These are phyloP conservation scores for Saxophila tyrrhenica DNA, from an alignment of 495 filamentous ascomycete genomes.

Conservation along the genomic window DNA sequence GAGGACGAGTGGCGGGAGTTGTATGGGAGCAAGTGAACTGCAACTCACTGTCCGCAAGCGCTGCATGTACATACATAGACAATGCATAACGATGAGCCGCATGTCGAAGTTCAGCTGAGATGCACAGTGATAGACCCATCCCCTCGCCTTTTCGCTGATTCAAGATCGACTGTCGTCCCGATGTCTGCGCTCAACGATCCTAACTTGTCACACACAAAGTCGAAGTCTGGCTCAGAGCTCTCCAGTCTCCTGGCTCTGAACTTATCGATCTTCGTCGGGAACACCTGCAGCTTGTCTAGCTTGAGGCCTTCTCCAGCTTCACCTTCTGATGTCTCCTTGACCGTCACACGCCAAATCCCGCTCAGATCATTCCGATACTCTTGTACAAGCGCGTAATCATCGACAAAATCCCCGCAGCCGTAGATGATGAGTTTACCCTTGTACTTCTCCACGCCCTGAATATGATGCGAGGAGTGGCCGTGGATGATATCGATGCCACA, in stretches of 20 bases:
- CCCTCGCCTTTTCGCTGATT: not conserved
- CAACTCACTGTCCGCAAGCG: not conserved
- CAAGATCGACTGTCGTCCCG: not conserved
- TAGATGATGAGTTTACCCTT: conserved; percentile 33
- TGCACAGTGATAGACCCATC: too few relatives aligned
- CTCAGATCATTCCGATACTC: conserved; percentile 34
- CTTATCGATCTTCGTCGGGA: conserved; percentile 14
- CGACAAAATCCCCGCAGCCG: conserved; percentile 37
- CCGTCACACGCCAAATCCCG: conserved; percentile 31
- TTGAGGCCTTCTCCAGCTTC: conserved; percentile 2
- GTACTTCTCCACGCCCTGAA: conserved; percentile 35
- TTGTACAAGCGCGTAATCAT: conserved; percentile 32
- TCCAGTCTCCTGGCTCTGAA: conserved; percentile 11
- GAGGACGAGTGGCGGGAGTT: conserved; percentile 33
- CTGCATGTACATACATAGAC: not conserved
- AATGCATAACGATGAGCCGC: not conserved
- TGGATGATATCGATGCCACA: conserved; percentile 37
- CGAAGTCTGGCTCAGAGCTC: conserved; percentile 7
- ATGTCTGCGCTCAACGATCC: conserved; percentile 4
- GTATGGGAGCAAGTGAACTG: not conserved
- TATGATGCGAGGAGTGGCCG: conserved; percentile 36
- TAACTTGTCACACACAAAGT: conserved; percentile 9
- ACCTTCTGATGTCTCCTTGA: not conserved
- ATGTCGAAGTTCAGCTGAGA: too few relatives aligned
- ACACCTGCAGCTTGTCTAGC: conserved; percentile 16